Conservation (phyloP, 148 eudicot species). For the Bassia scoparia region DNA sequence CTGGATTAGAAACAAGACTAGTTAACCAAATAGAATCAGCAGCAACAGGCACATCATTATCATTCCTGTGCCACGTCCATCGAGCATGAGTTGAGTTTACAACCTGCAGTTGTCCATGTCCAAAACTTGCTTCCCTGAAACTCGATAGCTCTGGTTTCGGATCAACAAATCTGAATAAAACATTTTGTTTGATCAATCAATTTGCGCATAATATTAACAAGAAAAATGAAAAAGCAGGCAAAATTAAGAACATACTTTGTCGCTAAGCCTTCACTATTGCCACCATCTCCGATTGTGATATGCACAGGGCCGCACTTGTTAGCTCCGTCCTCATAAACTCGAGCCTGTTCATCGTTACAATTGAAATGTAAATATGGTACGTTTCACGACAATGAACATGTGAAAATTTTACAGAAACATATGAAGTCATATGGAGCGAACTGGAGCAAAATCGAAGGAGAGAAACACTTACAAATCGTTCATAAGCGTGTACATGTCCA, state of each 20-base stretch:
- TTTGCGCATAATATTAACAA: too few species aligned
- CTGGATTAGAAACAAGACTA: conserved; percentile 33
- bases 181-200: not conserved
- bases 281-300: conserved; percentile 45
- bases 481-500: conserved; percentile 87
- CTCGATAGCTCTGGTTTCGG: conserved; percentile 42
- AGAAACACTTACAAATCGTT: conserved; percentile 66
- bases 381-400: too few species aligned
- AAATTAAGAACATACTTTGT: not conserved
- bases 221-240: not conserved
- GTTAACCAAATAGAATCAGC: conserved; percentile 50
- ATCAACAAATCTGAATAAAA: conserved; percentile 30
- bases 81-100: conserved; percentile 54
- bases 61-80: conserved; percentile 71
- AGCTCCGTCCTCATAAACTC: conserved; percentile 29
- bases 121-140: conserved; percentile 78
- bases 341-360: conserved; percentile 15
- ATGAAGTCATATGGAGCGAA: too few species aligned
- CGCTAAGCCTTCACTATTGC: conserved; percentile 48
- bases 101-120: conserved; percentile 59
- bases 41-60: conserved; percentile 35
- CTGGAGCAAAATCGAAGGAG: not conserved
- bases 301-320: conserved; percentile 41
- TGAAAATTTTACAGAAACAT: too few species aligned
- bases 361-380: not conserved